Evolutionary conservation across 345 rosid genomes (phyloP).

Genomic region (Sonneratia alba): DNA sequence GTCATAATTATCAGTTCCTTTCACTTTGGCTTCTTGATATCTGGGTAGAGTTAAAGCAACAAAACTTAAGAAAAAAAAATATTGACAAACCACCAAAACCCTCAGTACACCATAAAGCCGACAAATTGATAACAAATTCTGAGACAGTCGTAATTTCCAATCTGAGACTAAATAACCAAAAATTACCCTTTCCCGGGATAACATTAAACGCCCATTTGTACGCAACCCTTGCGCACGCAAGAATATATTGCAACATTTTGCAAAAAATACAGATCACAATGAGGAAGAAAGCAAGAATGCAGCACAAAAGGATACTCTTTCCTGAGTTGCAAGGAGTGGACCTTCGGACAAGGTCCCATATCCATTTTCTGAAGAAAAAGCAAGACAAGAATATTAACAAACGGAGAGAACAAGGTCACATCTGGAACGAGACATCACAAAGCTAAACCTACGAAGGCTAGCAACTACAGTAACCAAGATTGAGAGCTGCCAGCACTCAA

Average conservation of each 20-base stretch:
- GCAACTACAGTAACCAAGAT: too few species aligned
- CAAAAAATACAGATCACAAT: too few species aligned
- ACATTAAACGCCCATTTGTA: too few species aligned
- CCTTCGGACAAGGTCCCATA: conserved; percentile 99
- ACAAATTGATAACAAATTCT: background rate
- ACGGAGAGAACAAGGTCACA: background rate
- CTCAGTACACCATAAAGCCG: background rate
- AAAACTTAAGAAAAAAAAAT: background rate
- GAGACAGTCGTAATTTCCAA: too few species aligned
- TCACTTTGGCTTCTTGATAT: conserved; percentile 79
- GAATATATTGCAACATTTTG: background rate
- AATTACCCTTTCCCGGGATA: too few species aligned
- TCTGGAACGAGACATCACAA: too few species aligned
- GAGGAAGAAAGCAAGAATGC: background rate
- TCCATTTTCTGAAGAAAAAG: conserved; percentile 79
- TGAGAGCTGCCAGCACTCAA: background rate
- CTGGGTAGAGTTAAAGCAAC: conserved; percentile 34
- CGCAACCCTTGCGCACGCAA: background rate
- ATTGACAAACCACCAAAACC: background rate
- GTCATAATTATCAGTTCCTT: conserved; percentile 79
- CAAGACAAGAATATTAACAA: background rate
- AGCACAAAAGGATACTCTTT: conserved; percentile 75
- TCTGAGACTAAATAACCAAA: too few species aligned
- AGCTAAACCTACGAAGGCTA: too few species aligned
- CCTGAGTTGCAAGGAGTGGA: conserved; percentile 90